A percentile compares a stretch with the other conserved stretches of the same genome.
Evolutionary conservation across 306 rosid species (phyloP).

Genomic region (Rosa chinensis): DNA sequence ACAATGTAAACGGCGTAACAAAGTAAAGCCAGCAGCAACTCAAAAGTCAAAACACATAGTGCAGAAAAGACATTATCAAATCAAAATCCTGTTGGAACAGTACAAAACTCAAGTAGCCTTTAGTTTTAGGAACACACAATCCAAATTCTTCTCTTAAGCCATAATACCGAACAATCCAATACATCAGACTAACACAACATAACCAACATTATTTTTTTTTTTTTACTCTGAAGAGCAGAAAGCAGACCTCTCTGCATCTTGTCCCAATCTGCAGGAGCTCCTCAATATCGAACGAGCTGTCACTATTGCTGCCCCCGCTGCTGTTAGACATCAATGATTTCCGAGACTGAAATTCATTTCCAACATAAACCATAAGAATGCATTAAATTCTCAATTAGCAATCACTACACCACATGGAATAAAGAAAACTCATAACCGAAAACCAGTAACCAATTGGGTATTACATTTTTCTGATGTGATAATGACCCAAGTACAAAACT

Average conservation of each 20-base stretch:
- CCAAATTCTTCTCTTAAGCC: slow-evolving; percentile 7
- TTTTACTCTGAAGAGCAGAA: not conserved
- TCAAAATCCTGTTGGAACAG: not conserved
- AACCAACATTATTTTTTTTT: not conserved
- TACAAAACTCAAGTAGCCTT: not conserved
- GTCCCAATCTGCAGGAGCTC: slow-evolving; percentile 57
- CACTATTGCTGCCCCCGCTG: slow-evolving; percentile 20
- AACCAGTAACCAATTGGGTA: not conserved
- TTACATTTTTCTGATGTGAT: not conserved
- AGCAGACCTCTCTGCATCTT: slow-evolving; percentile 60
- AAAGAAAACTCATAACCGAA: not conserved
- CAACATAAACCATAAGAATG: not conserved
- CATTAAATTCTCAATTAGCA: not conserved
- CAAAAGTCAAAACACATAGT: too few species aligned
- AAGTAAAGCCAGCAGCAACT: not conserved
- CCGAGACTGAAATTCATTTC: not conserved
- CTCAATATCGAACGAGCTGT: slow-evolving; percentile 35
- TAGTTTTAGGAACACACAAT: not conserved
- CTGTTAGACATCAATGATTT: slow-evolving; percentile 43
- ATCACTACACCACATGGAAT: not conserved
- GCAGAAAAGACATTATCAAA: not conserved
- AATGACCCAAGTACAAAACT: not conserved
- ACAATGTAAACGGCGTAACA: not conserved
- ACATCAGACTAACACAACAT: not conserved
- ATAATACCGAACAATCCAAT: not conserved